Evolutionary conservation across 176 grass and related monocot genomes (phyloP), one percentile per base, ranked within the genome.

Genomic region (Rhynchospora tenuis): DNA sequence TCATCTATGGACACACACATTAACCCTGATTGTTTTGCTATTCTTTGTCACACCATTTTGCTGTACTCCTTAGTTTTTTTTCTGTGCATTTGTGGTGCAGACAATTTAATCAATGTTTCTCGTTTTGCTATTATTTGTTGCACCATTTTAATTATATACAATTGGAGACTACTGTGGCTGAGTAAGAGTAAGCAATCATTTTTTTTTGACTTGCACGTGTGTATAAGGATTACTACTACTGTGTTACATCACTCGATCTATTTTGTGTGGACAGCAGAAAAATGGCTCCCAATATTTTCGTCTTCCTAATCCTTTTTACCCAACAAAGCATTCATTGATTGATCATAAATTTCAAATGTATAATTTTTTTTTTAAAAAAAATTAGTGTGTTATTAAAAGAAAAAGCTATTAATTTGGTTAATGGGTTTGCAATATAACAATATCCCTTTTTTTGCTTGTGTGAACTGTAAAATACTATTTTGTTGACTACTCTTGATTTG

Each of bases 71-170:
- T 1, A 1, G 11, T 29, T 6, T 71, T 17, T 20, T 46, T 11
- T 13, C n/a, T 75, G 71, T 75, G 11, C 71, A 75, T 75, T 54
- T 75, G 52, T 52, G 20, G 52, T 75, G 71, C 52, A 17, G 46
- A 33, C 71, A 75, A 75, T 75, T 20, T 6, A 75, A 45, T 27
- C 4, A 15, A 54, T 75, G 6, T 52, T 22, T 75, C 31, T 33
- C 31, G 31, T 52, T 46, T 76, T 76, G 13, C 48, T 22, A 54
- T 52, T 75, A 75, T 75, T 73, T 73, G 46, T 26, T 5, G 13
- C 28, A 20, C 46, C 52, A 75, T n/a, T 75, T 52, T 54, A 76
- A 76, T 76, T 76, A 46, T 33, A 33, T 55, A 52, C 45, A 76
- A 76, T 17, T 76, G 72, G 15, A 52, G 72, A 76, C 54, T 76